These are phyloP conservation scores for Metschnikowia santaceciliae DNA, from an alignment of 805 yeast species.

Conservation along the genomic window DNA sequence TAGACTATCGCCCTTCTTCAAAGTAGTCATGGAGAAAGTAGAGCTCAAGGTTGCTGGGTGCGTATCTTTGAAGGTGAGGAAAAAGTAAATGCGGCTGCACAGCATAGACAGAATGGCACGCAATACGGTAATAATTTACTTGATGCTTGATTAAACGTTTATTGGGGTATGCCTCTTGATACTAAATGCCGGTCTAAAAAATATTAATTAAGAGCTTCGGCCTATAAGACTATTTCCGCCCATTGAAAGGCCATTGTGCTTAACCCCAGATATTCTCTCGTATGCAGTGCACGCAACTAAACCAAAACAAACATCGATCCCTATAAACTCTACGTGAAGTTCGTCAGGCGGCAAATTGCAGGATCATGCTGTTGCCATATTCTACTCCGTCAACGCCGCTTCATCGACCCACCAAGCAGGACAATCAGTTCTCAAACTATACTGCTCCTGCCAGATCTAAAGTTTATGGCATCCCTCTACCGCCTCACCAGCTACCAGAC, in stretches of 20 bases:
- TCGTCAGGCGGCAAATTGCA: not conserved
- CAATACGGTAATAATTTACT: not conserved
- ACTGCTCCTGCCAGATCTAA: slow-evolving; percentile 11
- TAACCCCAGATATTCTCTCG: slow-evolving; percentile 7
- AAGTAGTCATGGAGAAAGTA: slow-evolving; percentile 5
- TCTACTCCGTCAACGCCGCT: slow-evolving; percentile 22
- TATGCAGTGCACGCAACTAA: slow-evolving; percentile 1
- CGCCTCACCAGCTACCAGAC: slow-evolving; percentile 22
- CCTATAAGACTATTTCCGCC: not conserved
- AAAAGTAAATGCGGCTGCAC: slow-evolving; percentile 3
- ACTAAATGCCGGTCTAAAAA: not conserved
- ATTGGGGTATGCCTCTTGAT: not conserved
- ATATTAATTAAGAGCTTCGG: not conserved
- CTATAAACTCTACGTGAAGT: not conserved
- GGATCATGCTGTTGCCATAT: slow-evolving; percentile 12
- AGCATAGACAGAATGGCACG: not conserved
- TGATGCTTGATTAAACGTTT: not conserved
- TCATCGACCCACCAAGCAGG: slow-evolving; percentile 5
- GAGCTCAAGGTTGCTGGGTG: not conserved
- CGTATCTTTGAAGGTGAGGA: not conserved
- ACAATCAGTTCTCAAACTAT: slow-evolving; percentile 9
- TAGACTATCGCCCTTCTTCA: slow-evolving; percentile 30
- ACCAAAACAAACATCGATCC: slow-evolving; percentile 5
- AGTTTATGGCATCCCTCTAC: slow-evolving; percentile 17
- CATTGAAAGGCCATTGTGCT: not conserved